phyloP scores from a whole-genome alignment of 108 stramenopile genomes.

The Pelagomonas calceolata region DNA sequence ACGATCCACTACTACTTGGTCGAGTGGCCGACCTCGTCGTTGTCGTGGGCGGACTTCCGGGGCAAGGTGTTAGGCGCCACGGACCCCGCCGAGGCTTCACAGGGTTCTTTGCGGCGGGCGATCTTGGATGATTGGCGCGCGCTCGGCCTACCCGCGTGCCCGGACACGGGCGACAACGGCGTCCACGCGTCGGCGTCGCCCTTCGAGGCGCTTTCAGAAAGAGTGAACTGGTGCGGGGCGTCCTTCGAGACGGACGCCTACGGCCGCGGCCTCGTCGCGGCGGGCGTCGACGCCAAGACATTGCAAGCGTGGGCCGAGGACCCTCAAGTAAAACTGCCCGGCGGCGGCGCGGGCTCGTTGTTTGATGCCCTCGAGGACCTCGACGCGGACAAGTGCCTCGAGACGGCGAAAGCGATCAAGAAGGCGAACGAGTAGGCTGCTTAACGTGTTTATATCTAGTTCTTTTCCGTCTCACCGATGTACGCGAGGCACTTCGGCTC shows the following conservation, averaged over 20 bases:
- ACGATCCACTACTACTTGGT: conserved; percentile 33
- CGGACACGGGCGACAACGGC: conserved; percentile 39
- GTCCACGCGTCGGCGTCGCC: conserved; percentile 37
- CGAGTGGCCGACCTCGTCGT: conserved; percentile 13
- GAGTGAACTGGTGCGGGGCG: conserved; percentile 38
- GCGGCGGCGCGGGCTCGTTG: conserved; percentile 1
- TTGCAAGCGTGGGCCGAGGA: conserved; percentile 14
- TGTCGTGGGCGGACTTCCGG: conserved; percentile 38
- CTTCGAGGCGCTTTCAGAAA: conserved; percentile 34
- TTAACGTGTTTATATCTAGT: too few species aligned
- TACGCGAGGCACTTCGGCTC: too few species aligned
- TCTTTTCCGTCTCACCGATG: too few species aligned
- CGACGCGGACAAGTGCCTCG: conserved; percentile 8
- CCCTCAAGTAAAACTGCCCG: conserved; percentile 12
- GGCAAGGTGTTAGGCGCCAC: conserved; percentile 43
- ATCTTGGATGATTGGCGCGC: conserved; percentile 15
- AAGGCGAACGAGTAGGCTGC: neutral
- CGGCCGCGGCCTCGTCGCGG: conserved; percentile 9
- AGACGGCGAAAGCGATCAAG: conserved; percentile 3
- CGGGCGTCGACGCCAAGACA: conserved; percentile 4
- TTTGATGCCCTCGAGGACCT: conserved; percentile 21
- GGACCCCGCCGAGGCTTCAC: conserved; percentile 38
- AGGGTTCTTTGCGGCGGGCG: conserved; percentile 21
- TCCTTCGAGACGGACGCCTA: conserved; percentile 44
- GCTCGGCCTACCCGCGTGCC: conserved; percentile 24